Percentiles rank a stretch among this genome's conserved stretches.
phyloP scores from a whole-genome alignment of 768 basidiomycete genomes.

The Lactifluus subvellereus region DNA sequence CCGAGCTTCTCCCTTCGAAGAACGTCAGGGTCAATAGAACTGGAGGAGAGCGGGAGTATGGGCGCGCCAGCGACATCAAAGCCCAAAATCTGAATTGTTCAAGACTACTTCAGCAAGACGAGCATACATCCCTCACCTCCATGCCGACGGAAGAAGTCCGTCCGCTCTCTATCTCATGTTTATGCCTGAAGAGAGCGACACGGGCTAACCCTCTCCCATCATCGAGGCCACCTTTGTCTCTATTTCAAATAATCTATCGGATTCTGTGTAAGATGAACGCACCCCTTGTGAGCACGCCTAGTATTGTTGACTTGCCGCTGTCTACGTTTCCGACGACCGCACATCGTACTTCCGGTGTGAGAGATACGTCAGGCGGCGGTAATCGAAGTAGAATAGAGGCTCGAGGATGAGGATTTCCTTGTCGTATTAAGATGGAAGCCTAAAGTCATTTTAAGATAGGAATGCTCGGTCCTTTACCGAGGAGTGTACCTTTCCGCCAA shows the following conservation, averaged over 20 bases:
- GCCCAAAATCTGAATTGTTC: constrained; percentile 67
- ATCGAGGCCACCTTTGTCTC: constrained; percentile 56
- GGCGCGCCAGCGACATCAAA: constrained; percentile 73
- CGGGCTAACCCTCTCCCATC: constrained; percentile 80
- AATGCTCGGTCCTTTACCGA: background rate
- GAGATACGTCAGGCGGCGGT: constrained; percentile 67
- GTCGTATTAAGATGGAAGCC: constrained; percentile 53
- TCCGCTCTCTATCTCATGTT: constrained; percentile 95
- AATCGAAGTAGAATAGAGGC: constrained; percentile 60
- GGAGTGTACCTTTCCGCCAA: constrained; percentile 65
- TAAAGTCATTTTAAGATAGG: constrained; percentile 27
- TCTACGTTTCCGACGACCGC: constrained; percentile 96
- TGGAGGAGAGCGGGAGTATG: constrained; percentile 62
- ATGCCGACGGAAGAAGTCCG: constrained; percentile 94
- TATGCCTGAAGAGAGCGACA: constrained; percentile 89
- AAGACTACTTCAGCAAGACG: background rate
- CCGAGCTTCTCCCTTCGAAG: constrained; percentile 80
- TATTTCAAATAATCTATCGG: constrained; percentile 22
- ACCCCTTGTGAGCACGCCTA: constrained; percentile 95
- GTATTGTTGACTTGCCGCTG: constrained; percentile 89
- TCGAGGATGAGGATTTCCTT: constrained; percentile 44
- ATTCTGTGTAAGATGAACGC: constrained; percentile 27
- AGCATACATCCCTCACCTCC: constrained; percentile 56
- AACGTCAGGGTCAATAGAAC: constrained; percentile 53
- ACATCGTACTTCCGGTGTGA: constrained; percentile 88